A percentile compares a stretch with the other conserved stretches of the same genome.
Conservation (phyloP, 805 yeast species). For the Saccharomyces eubayanus region DNA sequence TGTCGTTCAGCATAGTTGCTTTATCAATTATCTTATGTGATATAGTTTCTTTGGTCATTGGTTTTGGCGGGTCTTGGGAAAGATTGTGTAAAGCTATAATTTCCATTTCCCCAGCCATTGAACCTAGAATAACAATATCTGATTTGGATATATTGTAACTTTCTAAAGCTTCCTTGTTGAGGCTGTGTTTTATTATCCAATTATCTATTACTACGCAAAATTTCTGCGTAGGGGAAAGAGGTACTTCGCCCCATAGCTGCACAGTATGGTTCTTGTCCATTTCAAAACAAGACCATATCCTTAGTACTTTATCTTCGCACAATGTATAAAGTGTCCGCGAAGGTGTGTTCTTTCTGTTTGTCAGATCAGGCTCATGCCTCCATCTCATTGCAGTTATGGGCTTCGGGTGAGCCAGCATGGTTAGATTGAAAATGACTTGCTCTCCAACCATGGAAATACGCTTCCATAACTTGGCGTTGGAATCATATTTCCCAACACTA, state of each 20-base stretch:
- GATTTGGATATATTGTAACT: slow-evolving; percentile 28
- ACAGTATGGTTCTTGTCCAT: slow-evolving; percentile 48
- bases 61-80: slow-evolving; percentile 47
- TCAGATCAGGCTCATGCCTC: slow-evolving; percentile 36
- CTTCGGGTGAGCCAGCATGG: slow-evolving; percentile 57
- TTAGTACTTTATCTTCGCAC: slow-evolving; percentile 47
- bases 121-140: slow-evolving; percentile 38
- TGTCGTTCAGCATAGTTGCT: slow-evolving; percentile 26
- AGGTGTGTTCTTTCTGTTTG: slow-evolving; percentile 19
- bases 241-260: slow-evolving; percentile 47
- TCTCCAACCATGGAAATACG: slow-evolving; percentile 60
- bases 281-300: slow-evolving; percentile 65
- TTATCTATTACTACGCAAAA: slow-evolving; percentile 38
- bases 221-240: slow-evolving; percentile 21
- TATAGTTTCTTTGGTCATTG: slow-evolving; percentile 37
- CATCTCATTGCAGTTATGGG: slow-evolving; percentile 52
- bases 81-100: slow-evolving; percentile 45
- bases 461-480: slow-evolving; percentile 69
- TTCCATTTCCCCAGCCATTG: slow-evolving; percentile 35
- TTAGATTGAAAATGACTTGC: slow-evolving; percentile 56
- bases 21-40: slow-evolving; percentile 17
- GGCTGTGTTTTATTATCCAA: slow-evolving; percentile 25
- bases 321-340: slow-evolving; percentile 56
- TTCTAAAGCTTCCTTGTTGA: slow-evolving; percentile 11
- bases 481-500: slow-evolving; percentile 53